Conservation (phyloP, 371 early-diverging fungal genomes). For the Circinella minor region DNA sequence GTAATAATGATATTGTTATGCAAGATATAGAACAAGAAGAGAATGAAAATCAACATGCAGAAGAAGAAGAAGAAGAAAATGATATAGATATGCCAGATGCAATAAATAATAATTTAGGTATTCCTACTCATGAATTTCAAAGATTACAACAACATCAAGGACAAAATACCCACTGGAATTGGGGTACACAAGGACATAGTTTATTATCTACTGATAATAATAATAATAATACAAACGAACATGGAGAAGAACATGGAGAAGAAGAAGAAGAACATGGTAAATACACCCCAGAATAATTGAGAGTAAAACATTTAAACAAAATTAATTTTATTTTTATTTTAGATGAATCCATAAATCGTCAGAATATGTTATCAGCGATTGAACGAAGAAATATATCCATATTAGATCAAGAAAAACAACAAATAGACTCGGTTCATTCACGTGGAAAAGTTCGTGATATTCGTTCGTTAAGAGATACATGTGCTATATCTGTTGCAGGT, state of each 20-base stretch:
- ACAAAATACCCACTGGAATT: conserved; percentile 21
- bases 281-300: too few species aligned
- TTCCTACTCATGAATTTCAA: too few species aligned
- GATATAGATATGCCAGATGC: too few species aligned
- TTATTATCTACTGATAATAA: conserved; percentile 9
- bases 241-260: background rate
- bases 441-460: conserved; percentile 18
- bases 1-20: background rate
- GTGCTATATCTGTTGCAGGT: conserved; percentile 35
- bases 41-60: background rate
- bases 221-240: conserved; percentile 8
- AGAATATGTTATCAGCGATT: conserved; percentile 20
- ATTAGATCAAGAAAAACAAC: background rate
- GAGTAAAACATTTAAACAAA: background rate
- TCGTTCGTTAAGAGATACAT: conserved; percentile 30
- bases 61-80: too few species aligned
- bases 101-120: too few species aligned
- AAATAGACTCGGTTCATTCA: background rate
- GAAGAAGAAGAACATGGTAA: conserved; percentile 8
- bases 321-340: background rate
- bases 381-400: conserved; percentile 15
- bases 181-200: conserved; percentile 25
- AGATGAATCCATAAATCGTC: conserved; percentile 11
- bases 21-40: background rate
- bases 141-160: background rate